Conservation (phyloP, 2,329 filamentous ascomycete species). For the Aspergillus tanneri region DNA sequence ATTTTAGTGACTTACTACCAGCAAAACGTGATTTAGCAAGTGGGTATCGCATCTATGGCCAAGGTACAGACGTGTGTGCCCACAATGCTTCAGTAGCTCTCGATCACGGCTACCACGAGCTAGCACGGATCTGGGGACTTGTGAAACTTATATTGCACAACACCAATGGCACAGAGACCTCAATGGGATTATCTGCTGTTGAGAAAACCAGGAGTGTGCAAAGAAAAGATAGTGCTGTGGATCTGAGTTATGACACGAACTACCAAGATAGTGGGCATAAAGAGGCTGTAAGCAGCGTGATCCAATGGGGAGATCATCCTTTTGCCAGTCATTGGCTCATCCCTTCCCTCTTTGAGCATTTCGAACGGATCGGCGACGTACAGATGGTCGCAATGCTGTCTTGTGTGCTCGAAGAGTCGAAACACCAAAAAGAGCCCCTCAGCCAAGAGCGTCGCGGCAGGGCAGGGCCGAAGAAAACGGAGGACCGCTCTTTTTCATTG, state of each 20-base stretch:
- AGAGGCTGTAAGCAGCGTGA: slow-evolving; percentile 43
- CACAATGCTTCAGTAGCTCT: slow-evolving; percentile 80
- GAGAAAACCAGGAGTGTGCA: slow-evolving; percentile 56
- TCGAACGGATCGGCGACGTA: slow-evolving; percentile 59
- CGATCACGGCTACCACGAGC: slow-evolving; percentile 66
- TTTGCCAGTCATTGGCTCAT: slow-evolving; percentile 58
- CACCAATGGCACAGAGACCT: slow-evolving; percentile 68
- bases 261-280: slow-evolving; percentile 36
- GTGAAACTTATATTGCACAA: slow-evolving; percentile 73
- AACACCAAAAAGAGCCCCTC: slow-evolving; percentile 40
- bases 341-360: slow-evolving; percentile 58
- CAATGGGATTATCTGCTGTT: slow-evolving; percentile 62
- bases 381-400: slow-evolving; percentile 67
- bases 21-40: slow-evolving; percentile 74
- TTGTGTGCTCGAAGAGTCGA: slow-evolving; percentile 56
- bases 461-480: slow-evolving; percentile 38
- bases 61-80: slow-evolving; percentile 74
- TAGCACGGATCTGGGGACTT: slow-evolving; percentile 82
- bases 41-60: slow-evolving; percentile 80
- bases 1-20: slow-evolving; percentile 69
- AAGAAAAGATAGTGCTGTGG: slow-evolving; percentile 35
- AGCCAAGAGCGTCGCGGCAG: slow-evolving; percentile 15
- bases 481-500: slow-evolving; percentile 47
- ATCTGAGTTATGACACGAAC: slow-evolving; percentile 30
- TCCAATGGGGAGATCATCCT: slow-evolving; percentile 59